Evolutionary conservation across 1,139 yeast species (phyloP), one percentile per base, ranked within the genome.

Genomic region (Taphrina betulina): DNA sequence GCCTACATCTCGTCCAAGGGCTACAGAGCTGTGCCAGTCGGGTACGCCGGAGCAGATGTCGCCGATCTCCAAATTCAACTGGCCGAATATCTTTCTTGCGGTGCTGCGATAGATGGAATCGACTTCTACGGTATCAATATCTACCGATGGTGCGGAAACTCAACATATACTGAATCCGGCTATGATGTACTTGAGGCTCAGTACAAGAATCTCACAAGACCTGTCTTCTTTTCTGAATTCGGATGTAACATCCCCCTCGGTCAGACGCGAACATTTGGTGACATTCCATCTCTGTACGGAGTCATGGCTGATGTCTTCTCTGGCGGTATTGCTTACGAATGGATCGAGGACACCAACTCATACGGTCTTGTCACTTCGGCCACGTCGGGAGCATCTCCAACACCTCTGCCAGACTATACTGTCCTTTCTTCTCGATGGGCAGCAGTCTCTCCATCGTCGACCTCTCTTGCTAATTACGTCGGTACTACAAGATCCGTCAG

Each of bases 41-140:
- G 98, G 0, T 92, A 92, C 69, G 85, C 96, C 0, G 96, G 97
- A 0, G 97, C 96, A 1, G 98, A 92, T 70, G 96, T 88, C 66
- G 75, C 86, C 61, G 72, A 76, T 57, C 87, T 79, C 68, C 76
- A 98, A 63, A 79, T 79, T 12, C 78, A 95, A 0, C 74, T 89
- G 56, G 87, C 96, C 2, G 77, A 81, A 60, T 92, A 88, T 67
- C 77, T 92, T 61, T 92, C 85, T 66, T 92, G 97, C 67, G 75
- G 78, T 16, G 78, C 79, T 38, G 82, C 79, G 14, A 66, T 67
- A 10, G 76, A 75, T n/a, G 82, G 85, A 50, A 86, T 88, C 28
- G 98, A 92, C 68, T 92, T 92, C 67, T 90, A 88, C 71, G 98
- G 98, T 3, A 90, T 92, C 56, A 92, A 92, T 69, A 59, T 85